Evolutionary conservation across 306 rosid species (phyloP).

Genomic region (Purshia tridentata): DNA sequence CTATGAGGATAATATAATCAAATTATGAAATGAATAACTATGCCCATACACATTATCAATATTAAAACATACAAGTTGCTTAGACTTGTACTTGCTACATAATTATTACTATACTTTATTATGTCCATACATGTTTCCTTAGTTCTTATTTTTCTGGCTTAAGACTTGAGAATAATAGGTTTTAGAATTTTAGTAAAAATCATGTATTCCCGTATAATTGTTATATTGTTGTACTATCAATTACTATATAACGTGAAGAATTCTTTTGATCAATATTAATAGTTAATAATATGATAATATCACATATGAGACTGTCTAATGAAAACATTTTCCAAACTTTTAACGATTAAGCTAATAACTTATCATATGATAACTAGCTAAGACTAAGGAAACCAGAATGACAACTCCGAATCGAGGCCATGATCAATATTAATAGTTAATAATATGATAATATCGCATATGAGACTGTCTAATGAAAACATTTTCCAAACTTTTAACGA

Average conservation of each 20-base stretch:
- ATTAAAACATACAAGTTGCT: not conserved
- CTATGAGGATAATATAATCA: not conserved
- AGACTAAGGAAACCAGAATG: constrained; percentile 1
- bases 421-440: too few relatives aligned
- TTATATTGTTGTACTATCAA: too few relatives aligned
- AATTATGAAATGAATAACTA: not conserved
- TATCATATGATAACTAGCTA: not conserved
- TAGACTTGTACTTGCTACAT: not conserved
- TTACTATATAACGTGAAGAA: too few relatives aligned
- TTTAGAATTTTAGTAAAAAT: too few relatives aligned
- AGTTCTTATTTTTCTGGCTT: not conserved
- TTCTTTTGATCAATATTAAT: too few relatives aligned
- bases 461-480: not conserved
- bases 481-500: not conserved
- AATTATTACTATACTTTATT: not conserved
- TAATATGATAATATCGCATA: too few relatives aligned
- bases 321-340: not conserved
- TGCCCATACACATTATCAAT: not conserved
- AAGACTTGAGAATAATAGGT: too few relatives aligned
- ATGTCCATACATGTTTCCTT: not conserved
- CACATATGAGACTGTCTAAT: too few relatives aligned
- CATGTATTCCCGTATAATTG: too few relatives aligned
- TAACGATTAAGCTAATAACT: not conserved
- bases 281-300: too few relatives aligned
- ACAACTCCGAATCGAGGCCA: not conserved